Base-by-base conservation (phyloP, 169 alveolate genomes). In the Prorocentrum cordatum region DNA sequence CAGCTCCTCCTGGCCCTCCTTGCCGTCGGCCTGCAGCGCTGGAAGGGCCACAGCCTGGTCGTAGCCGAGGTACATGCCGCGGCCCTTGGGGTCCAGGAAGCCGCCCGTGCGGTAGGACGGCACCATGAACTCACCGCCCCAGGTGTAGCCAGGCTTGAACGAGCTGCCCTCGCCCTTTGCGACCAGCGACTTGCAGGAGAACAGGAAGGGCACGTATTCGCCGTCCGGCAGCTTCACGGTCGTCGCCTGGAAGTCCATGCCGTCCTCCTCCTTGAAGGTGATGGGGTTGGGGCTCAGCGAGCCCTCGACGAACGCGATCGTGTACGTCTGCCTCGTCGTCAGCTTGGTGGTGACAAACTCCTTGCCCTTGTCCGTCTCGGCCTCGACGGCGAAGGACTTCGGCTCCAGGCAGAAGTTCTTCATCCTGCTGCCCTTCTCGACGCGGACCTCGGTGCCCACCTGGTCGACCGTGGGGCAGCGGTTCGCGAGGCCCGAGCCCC, bases 191-290 rank as follows among this genome's bases (percentile, higher is more conserved):
- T 72, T 20, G 32, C n/a, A n/a, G 22, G 54, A 24, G 59, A 67
- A 33, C 35, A 22, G 58, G 58, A 33, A 33, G 58, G 83, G 83
- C 62, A 71, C 83, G 33, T 47, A 47, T 33, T 72, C 68, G 67
- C 84, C 84, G 32, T 72, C 67, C 14, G 84, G 84, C 50, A 72
- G 84, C 84, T 72, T 42, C 54, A 72, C 84, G n/a, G 84, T 72
- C 22, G 68, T 72, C 32, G 84, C 84, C 32, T 66, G 68, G 35
- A 72, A 72, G 84, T 72, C 84, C 64, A 72, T 72, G 84, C 84
- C 84, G 22, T 72, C 84, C 50, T 72, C 59, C 84, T 72, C 84
- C 10, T 6, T 9, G 66, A 54, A 54, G 83, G 66, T 42, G 45
- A 71, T 71, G 66, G 64, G 66, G 45, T 39, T 71, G 33, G 83